Base-by-base conservation (phyloP, 2,329 filamentous ascomycete genomes). In the Parasarocladium wereldwijsianum region DNA sequence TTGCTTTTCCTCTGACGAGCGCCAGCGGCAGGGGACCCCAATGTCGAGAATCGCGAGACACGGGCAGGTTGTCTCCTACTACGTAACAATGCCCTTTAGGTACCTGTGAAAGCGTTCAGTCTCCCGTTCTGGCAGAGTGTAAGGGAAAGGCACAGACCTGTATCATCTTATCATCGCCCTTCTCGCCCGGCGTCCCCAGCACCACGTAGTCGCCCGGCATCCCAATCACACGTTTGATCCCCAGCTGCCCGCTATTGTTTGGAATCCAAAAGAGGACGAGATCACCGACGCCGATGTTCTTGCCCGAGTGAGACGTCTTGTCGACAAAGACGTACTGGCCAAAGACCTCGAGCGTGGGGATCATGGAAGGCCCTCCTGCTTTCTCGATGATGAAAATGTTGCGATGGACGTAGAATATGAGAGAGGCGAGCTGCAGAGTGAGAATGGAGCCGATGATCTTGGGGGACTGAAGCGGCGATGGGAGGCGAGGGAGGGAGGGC, bases 1-100 rank as follows among this genome's bases (percentile, higher is more conserved):
- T 55, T 3, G 90, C 75, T 50, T 93, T 96, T 26, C 85, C 85
- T 43, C 68, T 75, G 25, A 98, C 70, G 38, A 98, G 58, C 2
- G 72, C 87, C 46, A 98, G 58, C 1, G 90, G 90, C 17, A 98
- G 50, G 0, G 90, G 84, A 0, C 90, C 90, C 56, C 79, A 93
- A 23, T 75, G 62, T 37, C 90, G 73, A 24, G 85, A 94, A 58
- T 98, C 90, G 39, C 83, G 63, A 15, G 85, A 94, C 44, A 70
- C 78, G 3, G 72, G 64, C 36, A 93, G 47, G 51, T 96, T 96
- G 52, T 98, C 90, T 3, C 90, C 90, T 3, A 75, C 70, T 6
- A 94, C 60, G 72, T 84, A 96, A 44, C 85, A 92, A 60, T 98
- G 90, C 2, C 90, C 90, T 46, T 80, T 64, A 0, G 90, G 90